Conservation (phyloP, 257 asterid genomes). For the Catharanthus roseus region DNA sequence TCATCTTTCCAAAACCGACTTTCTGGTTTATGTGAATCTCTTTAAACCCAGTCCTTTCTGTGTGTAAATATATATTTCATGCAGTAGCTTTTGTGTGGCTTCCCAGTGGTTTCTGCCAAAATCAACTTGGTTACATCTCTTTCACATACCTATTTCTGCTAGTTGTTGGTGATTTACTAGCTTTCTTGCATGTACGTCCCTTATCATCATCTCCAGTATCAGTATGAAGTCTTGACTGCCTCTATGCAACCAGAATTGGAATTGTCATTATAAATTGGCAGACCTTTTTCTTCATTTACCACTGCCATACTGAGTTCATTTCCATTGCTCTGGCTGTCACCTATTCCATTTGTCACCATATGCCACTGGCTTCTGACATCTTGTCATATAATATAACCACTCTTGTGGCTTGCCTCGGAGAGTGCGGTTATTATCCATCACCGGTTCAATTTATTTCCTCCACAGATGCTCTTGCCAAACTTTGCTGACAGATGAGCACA, state of each 20-base stretch:
- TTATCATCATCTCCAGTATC: neutral
- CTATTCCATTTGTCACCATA: neutral
- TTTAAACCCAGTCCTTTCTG: conserved; percentile 20
- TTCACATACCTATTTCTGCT: neutral
- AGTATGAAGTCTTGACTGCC: neutral
- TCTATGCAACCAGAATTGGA: neutral
- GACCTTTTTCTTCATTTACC: neutral
- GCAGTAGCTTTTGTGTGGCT: conserved; percentile 25
- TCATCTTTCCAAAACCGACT: conserved; percentile 28
- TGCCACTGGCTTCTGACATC: neutral
- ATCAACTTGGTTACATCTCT: neutral
- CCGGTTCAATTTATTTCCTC: neutral
- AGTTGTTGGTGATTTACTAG: neutral
- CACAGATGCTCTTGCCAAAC: conserved; percentile 3
- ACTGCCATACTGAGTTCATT: neutral
- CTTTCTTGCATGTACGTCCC: neutral
- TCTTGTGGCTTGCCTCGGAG: neutral
- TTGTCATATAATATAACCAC: neutral
- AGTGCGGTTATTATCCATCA: neutral
- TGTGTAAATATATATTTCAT: conserved; percentile 5
- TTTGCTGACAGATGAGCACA: conserved; percentile 1
- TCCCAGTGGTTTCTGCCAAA: conserved; percentile 16
- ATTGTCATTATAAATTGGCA: neutral
- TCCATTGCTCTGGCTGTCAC: neutral
- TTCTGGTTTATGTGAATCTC: conserved; percentile 30